Evolutionary conservation across 352 stramenopile genomes (phyloP), one percentile per base, ranked within the genome.

Genomic region (Plasmopara muralis): DNA sequence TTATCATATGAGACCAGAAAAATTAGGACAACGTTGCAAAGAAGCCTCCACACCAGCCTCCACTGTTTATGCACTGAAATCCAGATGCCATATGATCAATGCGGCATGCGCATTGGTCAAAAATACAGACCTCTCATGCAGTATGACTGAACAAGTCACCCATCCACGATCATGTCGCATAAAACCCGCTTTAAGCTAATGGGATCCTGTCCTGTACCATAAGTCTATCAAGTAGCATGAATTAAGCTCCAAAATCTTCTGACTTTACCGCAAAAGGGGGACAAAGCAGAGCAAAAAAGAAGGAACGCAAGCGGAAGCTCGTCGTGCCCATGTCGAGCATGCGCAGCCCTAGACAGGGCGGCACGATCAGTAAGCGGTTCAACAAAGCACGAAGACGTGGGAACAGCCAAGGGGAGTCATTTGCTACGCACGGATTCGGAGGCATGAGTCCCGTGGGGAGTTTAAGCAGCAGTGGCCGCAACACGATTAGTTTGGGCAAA

Each of bases 321-420:
- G 2, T 18, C 25, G 18, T 16, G 18, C 20, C 18, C 6, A 70
- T 66, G 57, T 62, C 62, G 29, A 71, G 48, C 45, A 52, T 46
- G 47, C 64, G 61, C 33, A 68, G 62, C 41, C 53, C 55, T 31
- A 57, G 53, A 41, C 61, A 69, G 42, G 64, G 58, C 39, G 61
- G 66, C 50, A 68, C 68, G 47, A 80, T 85, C 48, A 69, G 66
- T 50, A 81, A 84, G 62, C 77, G 79, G 55, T 87, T 89, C 55
- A 82, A 60, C 45, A 87, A 87, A 57, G 63, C 72, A 48, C 76
- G 76, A 5, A 62, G 79, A 37, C 76, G 79, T 50, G 79, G 76
- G 37, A 89, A 85, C 62, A 84, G 71, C 52, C 72, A 85, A 38
- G 74, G 85, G 18, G 73, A 72, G 8, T 55, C 66, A n/a, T 54